Evolutionary conservation across 73 alveolate species (phyloP).

Genomic region (Paramecium biaurelia): DNA sequence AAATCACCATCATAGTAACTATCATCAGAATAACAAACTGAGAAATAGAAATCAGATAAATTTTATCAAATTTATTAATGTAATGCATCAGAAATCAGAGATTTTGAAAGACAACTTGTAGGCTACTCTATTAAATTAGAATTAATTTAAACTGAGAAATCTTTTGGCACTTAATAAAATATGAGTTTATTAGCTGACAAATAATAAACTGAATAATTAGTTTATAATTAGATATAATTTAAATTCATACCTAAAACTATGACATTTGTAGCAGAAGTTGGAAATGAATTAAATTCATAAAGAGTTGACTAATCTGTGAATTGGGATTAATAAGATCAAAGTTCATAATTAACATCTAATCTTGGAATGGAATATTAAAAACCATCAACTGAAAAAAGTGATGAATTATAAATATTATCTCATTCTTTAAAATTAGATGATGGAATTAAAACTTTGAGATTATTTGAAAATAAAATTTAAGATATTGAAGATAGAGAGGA

Average conservation of each 20-base stretch:
- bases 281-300: neutral
- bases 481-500: constrained; percentile 19
- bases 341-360: neutral
- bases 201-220: neutral
- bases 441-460: constrained; percentile 3
- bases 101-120: neutral
- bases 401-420: neutral
- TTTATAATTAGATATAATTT: neutral
- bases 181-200: neutral
- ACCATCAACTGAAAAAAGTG: constrained; percentile 8
- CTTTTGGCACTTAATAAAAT: neutral
- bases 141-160: neutral
- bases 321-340: constrained; percentile 12
- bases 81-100: neutral
- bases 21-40: constrained; percentile 1
- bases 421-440: neutral
- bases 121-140: neutral
- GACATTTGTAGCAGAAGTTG: neutral
- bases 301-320: neutral
- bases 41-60: neutral
- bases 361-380: neutral
- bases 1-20: neutral
- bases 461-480: constrained; percentile 15
- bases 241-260: neutral
- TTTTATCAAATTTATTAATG: neutral